Evolutionary conservation across 1,284 basidiomycete species (phyloP).

Genomic region (Apiotrichum laibachii): DNA sequence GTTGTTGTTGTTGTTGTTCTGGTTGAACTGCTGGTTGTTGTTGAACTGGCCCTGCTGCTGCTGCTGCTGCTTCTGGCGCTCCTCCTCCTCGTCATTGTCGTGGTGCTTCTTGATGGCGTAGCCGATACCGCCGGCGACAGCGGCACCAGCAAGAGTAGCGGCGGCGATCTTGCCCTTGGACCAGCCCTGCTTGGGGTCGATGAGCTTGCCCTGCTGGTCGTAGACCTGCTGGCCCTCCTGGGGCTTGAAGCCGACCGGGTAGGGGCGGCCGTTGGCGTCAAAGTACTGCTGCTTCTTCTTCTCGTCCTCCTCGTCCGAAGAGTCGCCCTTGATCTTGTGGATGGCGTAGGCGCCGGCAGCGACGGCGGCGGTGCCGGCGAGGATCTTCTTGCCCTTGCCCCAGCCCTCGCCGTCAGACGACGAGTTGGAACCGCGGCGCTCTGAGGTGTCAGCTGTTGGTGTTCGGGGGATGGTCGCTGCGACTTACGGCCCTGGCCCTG

Average conservation of each 20-base stretch:
- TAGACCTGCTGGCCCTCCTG: too few species aligned
- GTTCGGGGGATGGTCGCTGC: neutral
- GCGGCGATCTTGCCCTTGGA: constrained; percentile 17
- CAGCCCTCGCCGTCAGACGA: constrained; percentile 1
- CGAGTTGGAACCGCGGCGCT: neutral
- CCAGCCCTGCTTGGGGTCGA: constrained; percentile 8
- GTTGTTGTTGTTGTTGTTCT: neutral
- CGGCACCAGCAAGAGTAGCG: constrained; percentile 4
- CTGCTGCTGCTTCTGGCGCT: constrained; percentile 2
- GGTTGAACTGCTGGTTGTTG: neutral
- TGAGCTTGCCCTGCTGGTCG: neutral
- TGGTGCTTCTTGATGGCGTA: constrained; percentile 11
- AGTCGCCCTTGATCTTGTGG: neutral
- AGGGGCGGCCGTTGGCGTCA: neutral
- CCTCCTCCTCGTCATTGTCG: constrained; percentile 7
- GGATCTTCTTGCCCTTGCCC: constrained; percentile 2
- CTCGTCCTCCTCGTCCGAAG: neutral
- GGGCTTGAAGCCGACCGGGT: neutral
- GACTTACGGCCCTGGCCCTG: neutral
- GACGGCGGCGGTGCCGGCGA: neutral
- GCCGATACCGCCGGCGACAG: constrained; percentile 4
- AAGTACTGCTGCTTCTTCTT: neutral
- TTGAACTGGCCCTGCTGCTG: neutral
- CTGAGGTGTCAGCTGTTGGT: neutral
- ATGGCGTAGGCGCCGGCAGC: constrained; percentile 1